Conservation (phyloP, 306 rosid genomes). For the Hippophae tibetana region DNA sequence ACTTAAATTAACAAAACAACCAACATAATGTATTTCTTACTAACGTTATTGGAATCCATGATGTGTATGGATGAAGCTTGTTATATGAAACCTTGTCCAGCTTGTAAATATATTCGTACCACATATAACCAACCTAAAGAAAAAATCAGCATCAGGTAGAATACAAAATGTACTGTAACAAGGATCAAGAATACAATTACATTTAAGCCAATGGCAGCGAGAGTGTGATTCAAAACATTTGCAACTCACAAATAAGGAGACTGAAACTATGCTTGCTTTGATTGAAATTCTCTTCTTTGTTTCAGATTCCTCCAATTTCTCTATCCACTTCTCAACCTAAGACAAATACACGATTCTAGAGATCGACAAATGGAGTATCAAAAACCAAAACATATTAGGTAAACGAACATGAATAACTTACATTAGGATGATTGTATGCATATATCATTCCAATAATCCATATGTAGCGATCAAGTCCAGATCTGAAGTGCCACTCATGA, state of each 20-base stretch:
- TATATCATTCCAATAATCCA: conserved; percentile 98
- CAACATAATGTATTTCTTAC: conserved; percentile 4
- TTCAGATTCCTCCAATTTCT: conserved; percentile 91
- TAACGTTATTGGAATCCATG: conserved; percentile 98
- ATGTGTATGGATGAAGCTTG: conserved; percentile 91
- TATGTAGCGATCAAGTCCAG: conserved; percentile 99
- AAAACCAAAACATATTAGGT: conserved; percentile 19
- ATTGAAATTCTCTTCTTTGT: conserved; percentile 65
- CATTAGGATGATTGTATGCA: conserved; percentile 93
- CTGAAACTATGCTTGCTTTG: conserved; percentile 64
- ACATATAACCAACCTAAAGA: conserved; percentile 80
- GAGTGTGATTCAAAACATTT: conserved; percentile 11
- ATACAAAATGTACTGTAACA: conserved; percentile 14
- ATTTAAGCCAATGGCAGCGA: conserved; percentile 6
- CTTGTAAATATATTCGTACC: conserved; percentile 92
- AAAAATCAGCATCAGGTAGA: conserved; percentile 19
- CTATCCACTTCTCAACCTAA: conserved; percentile 98
- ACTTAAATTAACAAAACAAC: background rate
- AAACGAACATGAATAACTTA: conserved; percentile 30
- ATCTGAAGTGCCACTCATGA: conserved; percentile 99
- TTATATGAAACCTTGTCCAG: conserved; percentile 93
- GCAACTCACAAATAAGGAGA: conserved; percentile 63
- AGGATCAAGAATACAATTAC: conserved; percentile 5
- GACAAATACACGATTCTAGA: conserved; percentile 11
- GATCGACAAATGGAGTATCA: conserved; percentile 7